Evolutionary conservation across 208 protist species (phyloP).

Genomic region (Leishmania mexicana): DNA sequence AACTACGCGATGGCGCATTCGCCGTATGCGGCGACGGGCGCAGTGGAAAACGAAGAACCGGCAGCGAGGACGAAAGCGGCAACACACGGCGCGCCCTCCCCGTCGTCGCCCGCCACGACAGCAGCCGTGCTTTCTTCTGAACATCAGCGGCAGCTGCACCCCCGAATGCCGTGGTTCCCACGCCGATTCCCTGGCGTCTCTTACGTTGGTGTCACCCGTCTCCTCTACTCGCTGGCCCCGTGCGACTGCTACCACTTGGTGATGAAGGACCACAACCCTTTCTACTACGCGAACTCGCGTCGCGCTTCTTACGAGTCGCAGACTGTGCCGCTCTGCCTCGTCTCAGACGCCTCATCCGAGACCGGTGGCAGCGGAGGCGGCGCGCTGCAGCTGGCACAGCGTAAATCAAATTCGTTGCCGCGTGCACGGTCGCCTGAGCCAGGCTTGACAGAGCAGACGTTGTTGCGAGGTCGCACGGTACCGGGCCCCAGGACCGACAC

Average conservation of each 20-base stretch:
- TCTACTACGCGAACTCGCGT: constrained; percentile 67
- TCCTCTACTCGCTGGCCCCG: constrained; percentile 73
- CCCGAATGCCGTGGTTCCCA: neutral
- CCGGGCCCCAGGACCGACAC: neutral
- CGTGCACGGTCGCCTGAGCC: neutral
- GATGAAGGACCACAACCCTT: constrained; percentile 58
- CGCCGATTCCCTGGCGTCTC: constrained; percentile 33
- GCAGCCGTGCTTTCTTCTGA: neutral
- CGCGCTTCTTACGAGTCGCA: constrained; percentile 52
- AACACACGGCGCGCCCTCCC: neutral
- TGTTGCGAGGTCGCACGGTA: neutral
- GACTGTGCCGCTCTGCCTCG: constrained; percentile 57
- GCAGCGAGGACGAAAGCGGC: neutral
- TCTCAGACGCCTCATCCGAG: constrained; percentile 54
- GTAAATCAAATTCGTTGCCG: neutral
- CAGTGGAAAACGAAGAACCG: neutral
- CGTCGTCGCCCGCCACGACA: neutral
- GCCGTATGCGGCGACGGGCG: neutral
- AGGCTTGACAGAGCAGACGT: neutral
- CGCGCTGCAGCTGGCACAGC: neutral
- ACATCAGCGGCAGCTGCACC: neutral
- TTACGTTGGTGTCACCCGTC: constrained; percentile 47
- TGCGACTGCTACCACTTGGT: constrained; percentile 82
- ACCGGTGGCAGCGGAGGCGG: neutral
- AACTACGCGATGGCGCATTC: constrained; percentile 47